Evolutionary conservation across 129 eudicot genomes (phyloP), one percentile per base, ranked within the genome.

Genomic region (Sambucus nigra): DNA sequence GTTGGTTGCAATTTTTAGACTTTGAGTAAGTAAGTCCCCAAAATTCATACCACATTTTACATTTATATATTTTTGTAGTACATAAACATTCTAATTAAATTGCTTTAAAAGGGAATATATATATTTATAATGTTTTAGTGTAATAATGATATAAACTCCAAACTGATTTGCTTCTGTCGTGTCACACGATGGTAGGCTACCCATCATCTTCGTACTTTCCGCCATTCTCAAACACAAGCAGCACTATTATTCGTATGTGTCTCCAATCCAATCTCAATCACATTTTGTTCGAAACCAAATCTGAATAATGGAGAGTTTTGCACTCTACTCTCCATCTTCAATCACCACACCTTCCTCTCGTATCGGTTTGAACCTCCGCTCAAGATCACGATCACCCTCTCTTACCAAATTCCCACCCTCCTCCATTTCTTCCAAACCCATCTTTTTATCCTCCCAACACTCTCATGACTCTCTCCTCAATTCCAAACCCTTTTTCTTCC

Each of bases 231-330:
- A 24, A 24, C 4, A 39, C 16, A n/a, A n/a, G n/a, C n/a, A n/a
- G n/a, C n/a, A n/a, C n/a, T n/a, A n/a, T n/a, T n/a, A n/a, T n/a
- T n/a, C n/a, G n/a, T n/a, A n/a, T n/a, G n/a, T n/a, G n/a, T n/a
- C n/a, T n/a, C 8, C 35, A 29, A 3, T 29, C 35, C 4, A 29
- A 29, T 29, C 35, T 29, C 35, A 8, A 29, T 35, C 12, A 35
- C 22, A 13, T 13, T 18, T 25, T 20, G 2, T 4, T 49, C 24
- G 4, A 23, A 23, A 22, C 24, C 51, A n/a, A 15, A 13, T 47
- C 45, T 25, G 21, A 5, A 12, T 49, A 47, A 84, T 84, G 95
- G 84, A 75, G 75, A 73, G 84, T 42, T 58, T 79, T 4, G 73
- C 78, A 7, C 69, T 84, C 27, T 46, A 64, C 61, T 68, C 80